Evolutionary conservation across 2,329 filamentous ascomycete species (phyloP), one percentile per base, ranked within the genome.

Genomic region (Zymoseptoria ardabiliae): DNA sequence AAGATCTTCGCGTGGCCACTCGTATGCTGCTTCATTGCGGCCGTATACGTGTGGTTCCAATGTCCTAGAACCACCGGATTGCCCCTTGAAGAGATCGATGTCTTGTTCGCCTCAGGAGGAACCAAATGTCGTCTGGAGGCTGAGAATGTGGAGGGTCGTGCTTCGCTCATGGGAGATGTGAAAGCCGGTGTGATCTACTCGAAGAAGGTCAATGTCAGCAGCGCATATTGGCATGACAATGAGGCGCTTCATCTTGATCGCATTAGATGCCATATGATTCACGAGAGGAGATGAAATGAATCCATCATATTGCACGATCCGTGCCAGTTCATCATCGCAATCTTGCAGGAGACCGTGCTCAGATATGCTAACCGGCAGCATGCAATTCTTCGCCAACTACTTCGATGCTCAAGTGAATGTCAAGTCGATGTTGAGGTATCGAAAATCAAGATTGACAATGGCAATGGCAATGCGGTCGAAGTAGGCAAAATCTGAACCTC

Each of bases 1-100:
- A 71, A 71, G 59, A 74, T 76, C 50, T 76, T 71, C 67, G 66
- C 75, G 57, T 76, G 73, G 74, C 68, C 69, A 54, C 61, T 73
- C 50, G 55, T 72, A 55, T 74, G 61, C 68, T 73, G 71, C 35
- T 41, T 41, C 17, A 11, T 41, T 41, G 35, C 35, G 35, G 35
- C 35, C 35, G 35, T 11, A 11, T 41, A 41, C 35, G 35, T 41
- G 35, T 41, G 35, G 35, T 17, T 41, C 11, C 17, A 17, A 13
- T 41, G 11, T 6, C 35, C 35, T 11, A 11, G 17, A 17, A 41
- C 35, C 11, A 41, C 35, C 1, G 35, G 35, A 41, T 17, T 17
- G 35, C 13, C 35, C 4, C 17, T 41, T 4, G 35, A 41, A 17
- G 35, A 41, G 35, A 41, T 41, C 17, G 35, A 41, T 41, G 35